Evolutionary conservation across 352 stramenopile species (phyloP), one percentile per base, ranked within the genome.

Genomic region (Phytopythium montanum): DNA sequence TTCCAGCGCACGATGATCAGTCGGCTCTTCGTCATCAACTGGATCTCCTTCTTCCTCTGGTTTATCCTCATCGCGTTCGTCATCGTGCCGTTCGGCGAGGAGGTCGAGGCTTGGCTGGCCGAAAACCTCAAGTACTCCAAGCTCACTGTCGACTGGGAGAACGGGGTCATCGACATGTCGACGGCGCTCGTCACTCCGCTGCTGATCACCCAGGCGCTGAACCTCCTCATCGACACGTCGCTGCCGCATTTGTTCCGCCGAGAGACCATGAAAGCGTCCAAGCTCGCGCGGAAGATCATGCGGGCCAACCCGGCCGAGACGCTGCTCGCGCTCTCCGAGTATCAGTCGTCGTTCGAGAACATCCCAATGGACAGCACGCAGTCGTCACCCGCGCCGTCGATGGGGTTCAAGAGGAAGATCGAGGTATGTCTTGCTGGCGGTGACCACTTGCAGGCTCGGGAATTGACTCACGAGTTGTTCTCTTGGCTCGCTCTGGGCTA

Each of bases 1-100:
- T 90, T 92, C 52, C 81, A 95, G 38, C 72, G 81, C 18, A 91
- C 85, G 54, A 92, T 92, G 83, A 76, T 93, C 67, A 93, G 89
- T 62, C 85, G 85, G 0, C 59, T 95, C 14, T 96, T 96, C 55
- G 73, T 79, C 23, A 94, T 96, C 66, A 94, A 94, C 61, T 96
- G 87, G 87, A 92, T 95, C 50, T 94, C 85, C 19, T 95, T 95
- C 59, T 96, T 96, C 58, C 65, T 93, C 39, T 96, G 85, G 87
- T 96, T 94, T 54, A 92, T 96, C 55, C 62, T 94, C 42, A 93
- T 96, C 36, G 83, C 87, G 10, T 95, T 95, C 58, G 77, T 94
- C 51, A 93, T 94, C 56, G 84, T 94, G 1, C 87, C 87, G 16
- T 96, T 94, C 38, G 87, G 87, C 0, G 70, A 87, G 39, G 58